These are phyloP conservation scores for Suhomyces yuchorum DNA, from an alignment of 1,139 yeast genomes.

Conservation along the genomic window DNA sequence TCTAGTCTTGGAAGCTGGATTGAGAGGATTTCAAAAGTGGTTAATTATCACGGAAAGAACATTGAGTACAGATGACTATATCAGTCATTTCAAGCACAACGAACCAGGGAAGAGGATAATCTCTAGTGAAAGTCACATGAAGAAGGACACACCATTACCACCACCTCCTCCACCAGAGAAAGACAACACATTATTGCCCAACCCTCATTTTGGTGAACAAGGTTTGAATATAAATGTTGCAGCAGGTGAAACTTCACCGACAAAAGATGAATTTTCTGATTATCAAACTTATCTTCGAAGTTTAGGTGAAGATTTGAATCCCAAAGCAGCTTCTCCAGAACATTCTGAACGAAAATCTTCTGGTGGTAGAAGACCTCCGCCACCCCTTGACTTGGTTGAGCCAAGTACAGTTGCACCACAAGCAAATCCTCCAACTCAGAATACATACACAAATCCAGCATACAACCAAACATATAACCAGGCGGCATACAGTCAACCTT, in stretches of 20 bases:
- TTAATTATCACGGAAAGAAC: slow-evolving; percentile 73
- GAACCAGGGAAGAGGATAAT: slow-evolving; percentile 16
- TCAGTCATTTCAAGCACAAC: slow-evolving; percentile 26
- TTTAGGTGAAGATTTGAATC: slow-evolving; percentile 10
- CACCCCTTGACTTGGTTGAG: slow-evolving; percentile 16
- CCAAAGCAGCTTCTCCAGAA: background rate
- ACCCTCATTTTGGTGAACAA: slow-evolving; percentile 17
- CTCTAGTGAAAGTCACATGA: slow-evolving; percentile 26
- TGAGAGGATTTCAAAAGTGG: slow-evolving; percentile 84
- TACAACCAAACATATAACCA: background rate
- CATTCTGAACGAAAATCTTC: slow-evolving; percentile 6
- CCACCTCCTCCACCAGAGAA: slow-evolving; percentile 39
- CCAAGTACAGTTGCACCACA: slow-evolving; percentile 1
- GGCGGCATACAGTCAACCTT: background rate
- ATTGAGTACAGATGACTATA: slow-evolving; percentile 46
- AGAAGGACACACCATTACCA: slow-evolving; percentile 23
- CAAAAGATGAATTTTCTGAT: slow-evolving; percentile 15
- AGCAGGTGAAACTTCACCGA: background rate
- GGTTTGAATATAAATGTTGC: slow-evolving; percentile 15
- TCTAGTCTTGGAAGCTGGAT: slow-evolving; percentile 68
- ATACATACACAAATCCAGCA: background rate
- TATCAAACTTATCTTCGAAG: slow-evolving; percentile 18
- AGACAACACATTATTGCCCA: slow-evolving; percentile 17
- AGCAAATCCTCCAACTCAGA: background rate
- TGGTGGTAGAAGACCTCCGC: slow-evolving; percentile 20